Evolutionary conservation across 495 filamentous ascomycete species (phyloP).

Genomic region (Tirmania nivea): DNA sequence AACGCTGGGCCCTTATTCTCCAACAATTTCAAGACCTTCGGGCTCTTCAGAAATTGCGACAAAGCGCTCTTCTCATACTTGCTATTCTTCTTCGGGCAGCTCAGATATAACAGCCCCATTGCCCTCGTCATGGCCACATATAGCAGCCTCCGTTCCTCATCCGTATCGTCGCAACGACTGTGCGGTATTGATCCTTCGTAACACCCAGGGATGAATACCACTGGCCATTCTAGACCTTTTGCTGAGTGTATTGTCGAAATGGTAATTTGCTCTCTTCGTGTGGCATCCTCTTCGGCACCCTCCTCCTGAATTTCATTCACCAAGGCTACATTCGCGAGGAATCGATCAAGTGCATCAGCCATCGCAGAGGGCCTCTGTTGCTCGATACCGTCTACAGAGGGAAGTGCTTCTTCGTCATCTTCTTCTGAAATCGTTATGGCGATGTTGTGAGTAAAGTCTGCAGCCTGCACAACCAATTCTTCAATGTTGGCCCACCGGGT

Average conservation of each 20-base stretch:
- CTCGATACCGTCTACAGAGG: slow-evolving; percentile 46
- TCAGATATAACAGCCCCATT: slow-evolving; percentile 75
- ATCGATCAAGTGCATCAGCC: slow-evolving; percentile 49
- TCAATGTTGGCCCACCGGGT: slow-evolving; percentile 77
- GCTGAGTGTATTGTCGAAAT: slow-evolving; percentile 95
- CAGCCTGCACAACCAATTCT: slow-evolving; percentile 60
- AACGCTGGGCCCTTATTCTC: slow-evolving; percentile 37
- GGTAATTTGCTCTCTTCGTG: slow-evolving; percentile 38
- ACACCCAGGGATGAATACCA: slow-evolving; percentile 81
- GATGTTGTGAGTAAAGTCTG: slow-evolving; percentile 35
- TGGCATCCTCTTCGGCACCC: slow-evolving; percentile 30
- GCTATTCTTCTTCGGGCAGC: slow-evolving; percentile 47
- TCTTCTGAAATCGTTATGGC: slow-evolving; percentile 10
- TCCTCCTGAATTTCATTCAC: slow-evolving; percentile 52
- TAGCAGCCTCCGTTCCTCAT: slow-evolving; percentile 75
- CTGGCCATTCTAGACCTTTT: slow-evolving; percentile 93
- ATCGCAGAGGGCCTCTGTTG: slow-evolving; percentile 36
- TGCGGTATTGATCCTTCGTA: slow-evolving; percentile 91
- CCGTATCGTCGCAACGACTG: slow-evolving; percentile 67
- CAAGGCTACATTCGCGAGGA: slow-evolving; percentile 75
- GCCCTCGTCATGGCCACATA: slow-evolving; percentile 98
- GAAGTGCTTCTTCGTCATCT: slow-evolving; percentile 31
- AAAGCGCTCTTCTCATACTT: slow-evolving; percentile 34
- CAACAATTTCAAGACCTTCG: slow-evolving; percentile 29
- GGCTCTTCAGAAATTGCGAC: slow-evolving; percentile 38